Evolutionary conservation across 1,284 basidiomycete genomes (phyloP), one percentile per base, ranked within the genome.

Genomic region (Cystobasidiaceae sp.): DNA sequence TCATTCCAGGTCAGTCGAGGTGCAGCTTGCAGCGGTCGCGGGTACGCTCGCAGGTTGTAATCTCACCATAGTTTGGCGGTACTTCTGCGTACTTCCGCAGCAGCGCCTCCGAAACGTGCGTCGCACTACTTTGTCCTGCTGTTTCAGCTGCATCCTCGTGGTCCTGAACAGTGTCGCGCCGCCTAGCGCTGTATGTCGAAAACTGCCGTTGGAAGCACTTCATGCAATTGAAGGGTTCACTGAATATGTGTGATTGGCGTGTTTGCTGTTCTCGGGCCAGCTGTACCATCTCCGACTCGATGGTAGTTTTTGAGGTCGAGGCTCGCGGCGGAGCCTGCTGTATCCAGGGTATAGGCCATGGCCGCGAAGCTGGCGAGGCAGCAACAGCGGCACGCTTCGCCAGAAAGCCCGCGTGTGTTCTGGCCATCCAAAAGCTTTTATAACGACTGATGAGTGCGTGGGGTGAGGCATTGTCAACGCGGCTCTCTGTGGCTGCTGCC

Each of bases 81-180:
- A 27, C 27, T 44, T 71, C 68, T 11, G 69, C 55, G 52, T 70
- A 73, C 48, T 69, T 59, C 1, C 56, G 59, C 19, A 73, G 63
- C 11, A 71, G 67, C 7, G 63, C 57, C 33, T 70, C 68, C 4
- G 69, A 46, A 17, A 58, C 63, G 25, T 45, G 54, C 23, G 46
- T 44, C 30, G 46, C 27, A 25, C 37, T 39, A 39, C 37, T 9
- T 43, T 25, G 21, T 33, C 56, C 56, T 21, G 23, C 56, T 9
- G 39, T 59, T 49, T 59, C 45, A 46, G 56, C 56, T 46, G 56
- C 56, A 49, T 59, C 54, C 54, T 56, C 54, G 17, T 25, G 39
- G 28, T 56, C 23, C 37, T 56, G 54, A n/a, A 56, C 54, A 19
- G 54, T 56, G 21, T 33, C 39, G 9, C 25, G 39, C 23, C 54